Percentiles rank a stretch among this genome's conserved stretches.
These are phyloP conservation scores for Candida freyschussii DNA, from an alignment of 1,139 yeast species.

Conservation along the genomic window DNA sequence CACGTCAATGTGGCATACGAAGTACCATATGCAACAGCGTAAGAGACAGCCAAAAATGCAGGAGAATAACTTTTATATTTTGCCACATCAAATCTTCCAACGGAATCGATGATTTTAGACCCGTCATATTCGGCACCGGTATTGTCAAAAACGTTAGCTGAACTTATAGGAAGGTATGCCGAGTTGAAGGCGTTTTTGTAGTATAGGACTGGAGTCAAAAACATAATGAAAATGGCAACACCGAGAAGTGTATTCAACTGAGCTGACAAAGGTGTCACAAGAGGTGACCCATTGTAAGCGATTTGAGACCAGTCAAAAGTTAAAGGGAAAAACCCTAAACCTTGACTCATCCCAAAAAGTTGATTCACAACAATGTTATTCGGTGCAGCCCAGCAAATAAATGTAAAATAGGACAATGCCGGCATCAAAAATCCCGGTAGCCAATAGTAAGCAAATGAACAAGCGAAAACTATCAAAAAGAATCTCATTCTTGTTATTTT, in stretches of 20 bases:
- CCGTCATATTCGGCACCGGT: constrained; percentile 42
- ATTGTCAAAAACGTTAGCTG: constrained; percentile 40
- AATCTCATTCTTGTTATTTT: constrained; percentile 42
- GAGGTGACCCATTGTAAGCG: constrained; percentile 58
- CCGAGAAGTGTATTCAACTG: constrained; percentile 47
- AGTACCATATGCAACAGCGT: constrained; percentile 56
- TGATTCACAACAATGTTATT: constrained; percentile 52
- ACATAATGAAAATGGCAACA: constrained; percentile 36
- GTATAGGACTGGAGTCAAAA: constrained; percentile 41
- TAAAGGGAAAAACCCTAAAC: constrained; percentile 59
- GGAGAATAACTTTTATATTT: constrained; percentile 55
- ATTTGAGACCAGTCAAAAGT: constrained; percentile 56
- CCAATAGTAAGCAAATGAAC: constrained; percentile 47
- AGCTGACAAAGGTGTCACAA: constrained; percentile 60
- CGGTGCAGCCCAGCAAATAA: constrained; percentile 55
- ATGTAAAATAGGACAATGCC: constrained; percentile 46
- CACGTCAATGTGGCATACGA: constrained; percentile 61
- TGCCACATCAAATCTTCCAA: constrained; percentile 39
- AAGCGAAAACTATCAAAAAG: constrained; percentile 36
- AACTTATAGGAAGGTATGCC: constrained; percentile 43
- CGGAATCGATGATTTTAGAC: constrained; percentile 38
- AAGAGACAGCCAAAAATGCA: constrained; percentile 59
- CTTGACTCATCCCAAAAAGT: constrained; percentile 54
- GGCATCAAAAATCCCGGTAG: constrained; percentile 48
- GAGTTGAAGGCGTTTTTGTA: constrained; percentile 47